Evolutionary conservation across 495 filamentous ascomycete species (phyloP), one percentile per base, ranked within the genome.

Genomic region (Neurospora tetrasperma): DNA sequence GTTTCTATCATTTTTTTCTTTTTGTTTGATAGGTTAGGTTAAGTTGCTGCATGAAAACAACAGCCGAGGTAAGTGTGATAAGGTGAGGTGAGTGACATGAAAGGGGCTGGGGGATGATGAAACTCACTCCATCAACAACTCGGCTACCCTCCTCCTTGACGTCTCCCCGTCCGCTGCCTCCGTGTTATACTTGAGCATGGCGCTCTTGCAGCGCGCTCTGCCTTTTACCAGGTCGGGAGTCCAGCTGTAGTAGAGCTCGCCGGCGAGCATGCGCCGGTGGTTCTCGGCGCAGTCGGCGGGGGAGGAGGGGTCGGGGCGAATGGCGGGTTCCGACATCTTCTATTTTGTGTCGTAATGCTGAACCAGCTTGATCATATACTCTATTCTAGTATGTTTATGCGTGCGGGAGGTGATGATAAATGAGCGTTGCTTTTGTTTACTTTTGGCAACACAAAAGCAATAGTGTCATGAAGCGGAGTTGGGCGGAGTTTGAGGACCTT

Each of bases 91-190:
- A 5, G 35, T 35, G 35, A 35, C 3, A 4, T 35, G 35, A 35
- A 35, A 35, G 35, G 35, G 3, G 35, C 3, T 35, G 35, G 35
- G 35, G 35, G 35, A 35, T 35, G 35, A 35, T 11, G 31, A 70
- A 41, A 83, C 88, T 84, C 82, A 95, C 93, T 92, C 87, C 80
- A 87, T 89, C 88, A 88, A 94, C n/a, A 94, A 80, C 74, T 91
- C 88, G 0, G 91, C 84, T 42, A 88, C 78, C 59, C 81, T 81
- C 69, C 92, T 83, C 41, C 91, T 83, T 0, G 88, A 76, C 2
- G 87, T 82, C 4, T 90, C 87, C 0, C 86, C 86, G 11, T 40
- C 44, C 5, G 86, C 83, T 35, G 82, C 84, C 8, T 70, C 48
- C 20, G 54, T 23, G 79, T 93, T 96, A 82, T 89, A 93, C 2